A percentile compares a stretch with the other conserved stretches of the same genome.
These are phyloP conservation scores for Cladosporium sp. DNA, from an alignment of 2,329 filamentous ascomycete genomes.

Conservation along the genomic window DNA sequence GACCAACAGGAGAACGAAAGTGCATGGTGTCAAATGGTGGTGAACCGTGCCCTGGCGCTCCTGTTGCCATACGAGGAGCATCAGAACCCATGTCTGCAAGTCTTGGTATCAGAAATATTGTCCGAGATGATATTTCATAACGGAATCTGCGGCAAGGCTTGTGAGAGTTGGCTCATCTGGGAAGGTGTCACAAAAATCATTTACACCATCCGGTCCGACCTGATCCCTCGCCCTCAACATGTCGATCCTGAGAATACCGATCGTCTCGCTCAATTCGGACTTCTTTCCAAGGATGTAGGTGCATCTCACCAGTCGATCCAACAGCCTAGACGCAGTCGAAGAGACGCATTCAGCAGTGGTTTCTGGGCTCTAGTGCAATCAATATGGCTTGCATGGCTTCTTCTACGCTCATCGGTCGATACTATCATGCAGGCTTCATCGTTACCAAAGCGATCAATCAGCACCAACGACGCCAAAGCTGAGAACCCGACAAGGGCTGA, in stretches of 20 bases:
- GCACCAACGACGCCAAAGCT: neutral
- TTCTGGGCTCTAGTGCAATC: constrained; percentile 50
- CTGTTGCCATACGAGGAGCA: constrained; percentile 89
- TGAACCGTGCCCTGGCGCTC: constrained; percentile 73
- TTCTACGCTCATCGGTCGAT: constrained; percentile 59
- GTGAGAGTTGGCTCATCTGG: constrained; percentile 85
- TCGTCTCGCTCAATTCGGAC: constrained; percentile 54
- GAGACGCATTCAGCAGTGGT: constrained; percentile 17
- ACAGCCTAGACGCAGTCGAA: constrained; percentile 6
- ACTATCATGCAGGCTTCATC: constrained; percentile 58
- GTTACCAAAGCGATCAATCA: constrained; percentile 53
- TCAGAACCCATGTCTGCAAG: constrained; percentile 77
- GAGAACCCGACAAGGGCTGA: neutral
- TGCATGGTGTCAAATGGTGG: constrained; percentile 81
- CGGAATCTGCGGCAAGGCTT: constrained; percentile 70
- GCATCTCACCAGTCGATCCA: neutral
- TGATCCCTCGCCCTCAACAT: constrained; percentile 25
- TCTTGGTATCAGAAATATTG: constrained; percentile 80
- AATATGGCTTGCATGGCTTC: constrained; percentile 44
- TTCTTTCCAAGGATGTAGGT: constrained; percentile 36
- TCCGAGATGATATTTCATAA: constrained; percentile 86
- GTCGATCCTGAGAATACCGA: constrained; percentile 27
- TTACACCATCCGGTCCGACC: constrained; percentile 34
- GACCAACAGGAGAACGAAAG: constrained; percentile 72
- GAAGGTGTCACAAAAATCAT: constrained; percentile 72